Evolutionary conservation across 345 rosid species (phyloP), one percentile per base, ranked within the genome.

Genomic region (Camelina hispida): DNA sequence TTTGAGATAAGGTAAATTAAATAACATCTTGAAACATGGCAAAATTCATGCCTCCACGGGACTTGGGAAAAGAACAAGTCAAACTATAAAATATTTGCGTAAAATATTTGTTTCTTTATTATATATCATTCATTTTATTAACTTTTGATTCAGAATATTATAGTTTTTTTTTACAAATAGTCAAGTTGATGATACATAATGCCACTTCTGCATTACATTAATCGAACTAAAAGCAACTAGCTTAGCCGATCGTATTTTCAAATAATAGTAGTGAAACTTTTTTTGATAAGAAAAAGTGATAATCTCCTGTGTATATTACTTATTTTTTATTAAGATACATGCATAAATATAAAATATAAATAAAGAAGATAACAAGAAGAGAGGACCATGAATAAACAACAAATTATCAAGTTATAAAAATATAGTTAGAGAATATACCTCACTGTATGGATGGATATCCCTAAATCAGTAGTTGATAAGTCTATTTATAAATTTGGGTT

Each of bases 41-140:
- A 57, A 42, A 71, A 28, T 57, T 77, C 80, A 77, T 77, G 80
- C 76, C 72, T 71, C 35, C 76, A 71, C 17, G 44, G 53, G 47
- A 71, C 62, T 50, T 70, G 72, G 72, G 76, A 71, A 38, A 71
- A 25, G 47, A 71, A 64, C 20, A 57, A 64, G 80, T 77, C 76
- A 71, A 77, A 42, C 56, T 48, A 51, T 65, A 23, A 46, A 55
- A 46, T 69, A 69, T 61, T 22, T 51, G 16, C 44, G 46, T 53
- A 62, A 62, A 48, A 13, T 35, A 48, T 18, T 60, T 71, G 14
- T 60, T 34, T 60, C 12, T 25, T 32, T 32, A 6, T 32, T 74
- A 66, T 38, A 57, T 20, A 37, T 1, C 66, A 23, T 66, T 48
- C 42, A 63, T 70, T 20, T 44, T 22, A 16, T 46, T 62, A 71